Conservation (phyloP, 257 asterid species). For the Solanum pennellii region DNA sequence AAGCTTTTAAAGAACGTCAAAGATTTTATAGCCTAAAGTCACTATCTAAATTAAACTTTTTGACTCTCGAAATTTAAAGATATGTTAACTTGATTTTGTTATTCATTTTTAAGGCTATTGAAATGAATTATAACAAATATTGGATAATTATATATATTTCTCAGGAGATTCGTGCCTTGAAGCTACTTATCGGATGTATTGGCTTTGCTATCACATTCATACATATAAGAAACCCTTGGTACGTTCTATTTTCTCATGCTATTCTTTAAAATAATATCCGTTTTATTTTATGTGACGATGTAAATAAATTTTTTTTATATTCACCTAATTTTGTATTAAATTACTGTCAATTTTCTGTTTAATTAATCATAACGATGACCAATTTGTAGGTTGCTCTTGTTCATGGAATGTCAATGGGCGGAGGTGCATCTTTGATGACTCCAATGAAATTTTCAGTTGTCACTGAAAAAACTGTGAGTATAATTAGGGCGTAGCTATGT, state of each 20-base stretch:
- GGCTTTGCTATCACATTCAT: slow-evolving; percentile 94
- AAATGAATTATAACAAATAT: background rate
- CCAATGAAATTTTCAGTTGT: slow-evolving; percentile 84
- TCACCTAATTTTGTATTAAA: background rate
- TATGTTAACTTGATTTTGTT: background rate
- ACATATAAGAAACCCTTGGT: slow-evolving; percentile 76
- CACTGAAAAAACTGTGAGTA: slow-evolving; percentile 81
- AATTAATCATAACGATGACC: background rate
- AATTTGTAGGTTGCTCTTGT: slow-evolving; percentile 63
- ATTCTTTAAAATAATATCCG: too few relatives aligned
- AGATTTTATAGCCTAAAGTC: too few relatives aligned
- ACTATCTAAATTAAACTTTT: background rate
- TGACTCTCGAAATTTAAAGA: too few relatives aligned
- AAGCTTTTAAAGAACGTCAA: too few relatives aligned
- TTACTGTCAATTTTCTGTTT: background rate
- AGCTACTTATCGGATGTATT: slow-evolving; percentile 80
- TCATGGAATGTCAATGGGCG: slow-evolving; percentile 90
- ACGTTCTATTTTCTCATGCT: background rate
- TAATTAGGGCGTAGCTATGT: background rate
- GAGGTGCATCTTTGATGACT: slow-evolving; percentile 87
- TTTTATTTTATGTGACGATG: too few relatives aligned
- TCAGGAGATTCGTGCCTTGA: slow-evolving; percentile 70
- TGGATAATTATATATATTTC: background rate
- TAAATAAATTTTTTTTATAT: background rate
- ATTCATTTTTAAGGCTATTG: background rate